phyloP scores from a whole-genome alignment of 495 filamentous ascomycete genomes.

The Podospora conica region DNA sequence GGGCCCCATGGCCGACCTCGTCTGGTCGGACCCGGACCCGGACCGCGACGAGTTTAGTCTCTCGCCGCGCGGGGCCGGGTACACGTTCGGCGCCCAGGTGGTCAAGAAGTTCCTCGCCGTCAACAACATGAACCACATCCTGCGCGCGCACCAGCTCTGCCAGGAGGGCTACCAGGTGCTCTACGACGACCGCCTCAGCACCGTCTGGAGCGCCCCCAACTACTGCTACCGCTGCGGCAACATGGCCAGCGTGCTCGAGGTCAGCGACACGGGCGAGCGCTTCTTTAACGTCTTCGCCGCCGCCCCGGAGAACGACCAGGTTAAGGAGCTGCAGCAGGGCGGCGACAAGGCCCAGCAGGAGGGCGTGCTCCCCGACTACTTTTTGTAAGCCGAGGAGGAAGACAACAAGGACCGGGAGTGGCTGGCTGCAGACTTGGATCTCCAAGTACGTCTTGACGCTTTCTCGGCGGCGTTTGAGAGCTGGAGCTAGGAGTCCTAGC shows the following conservation, averaged over 20 bases:
- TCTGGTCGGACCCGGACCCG: slow-evolving; percentile 95
- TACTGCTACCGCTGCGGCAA: slow-evolving; percentile 97
- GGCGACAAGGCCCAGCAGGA: slow-evolving; percentile 43
- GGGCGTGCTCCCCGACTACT: slow-evolving; percentile 51
- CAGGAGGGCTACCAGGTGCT: slow-evolving; percentile 96
- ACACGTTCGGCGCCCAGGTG: slow-evolving; percentile 94
- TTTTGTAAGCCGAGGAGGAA: slow-evolving; percentile 28
- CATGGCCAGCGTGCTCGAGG: slow-evolving; percentile 92
- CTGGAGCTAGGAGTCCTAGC: no score
- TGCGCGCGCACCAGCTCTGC: slow-evolving; percentile 93
- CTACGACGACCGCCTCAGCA: slow-evolving; percentile 89
- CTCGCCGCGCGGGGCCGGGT: slow-evolving; percentile 87
- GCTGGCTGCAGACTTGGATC: no score
- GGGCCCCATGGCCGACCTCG: slow-evolving; percentile 97
- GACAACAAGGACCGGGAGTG: no score
- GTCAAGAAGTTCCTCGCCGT: slow-evolving; percentile 97
- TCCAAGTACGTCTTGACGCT: no score
- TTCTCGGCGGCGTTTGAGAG: no score
- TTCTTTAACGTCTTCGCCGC: slow-evolving; percentile 98
- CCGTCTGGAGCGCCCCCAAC: slow-evolving; percentile 96
- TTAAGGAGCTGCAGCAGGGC: slow-evolving; percentile 72
- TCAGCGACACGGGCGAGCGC: slow-evolving; percentile 82
- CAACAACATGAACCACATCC: slow-evolving; percentile 92
- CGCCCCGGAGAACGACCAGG: slow-evolving; percentile 88
- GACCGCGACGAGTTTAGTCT: slow-evolving; percentile 95